A percentile compares a stretch with the other conserved stretches of the same genome.
Conservation (phyloP, 345 rosid species). For the Euphorbia lathyris region DNA sequence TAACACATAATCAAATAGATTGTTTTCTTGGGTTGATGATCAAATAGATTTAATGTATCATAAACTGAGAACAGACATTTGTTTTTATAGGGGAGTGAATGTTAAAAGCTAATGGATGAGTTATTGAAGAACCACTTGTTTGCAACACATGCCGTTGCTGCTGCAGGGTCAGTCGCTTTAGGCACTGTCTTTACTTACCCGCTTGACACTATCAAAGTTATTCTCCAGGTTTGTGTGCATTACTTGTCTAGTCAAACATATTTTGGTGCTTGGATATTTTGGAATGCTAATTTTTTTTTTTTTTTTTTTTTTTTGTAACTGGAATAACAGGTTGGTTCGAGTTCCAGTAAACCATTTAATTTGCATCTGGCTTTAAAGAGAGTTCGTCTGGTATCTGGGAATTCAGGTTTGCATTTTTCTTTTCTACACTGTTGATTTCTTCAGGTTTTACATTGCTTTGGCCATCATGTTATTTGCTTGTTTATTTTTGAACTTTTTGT, state of each 20-base stretch:
- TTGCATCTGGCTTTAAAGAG: constrained; percentile 49
- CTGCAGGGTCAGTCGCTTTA: constrained; percentile 60
- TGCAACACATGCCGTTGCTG: constrained; percentile 76
- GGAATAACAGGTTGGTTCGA: constrained; percentile 70
- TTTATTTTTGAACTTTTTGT: not conserved
- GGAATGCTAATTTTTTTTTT: not conserved
- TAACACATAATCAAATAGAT: no score
- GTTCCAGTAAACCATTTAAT: constrained; percentile 51
- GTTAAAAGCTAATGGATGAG: constrained; percentile 23
- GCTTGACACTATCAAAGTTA: constrained; percentile 76
- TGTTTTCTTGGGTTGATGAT: no score
- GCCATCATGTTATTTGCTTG: not conserved
- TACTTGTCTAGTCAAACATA: not conserved
- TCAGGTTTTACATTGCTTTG: no score
- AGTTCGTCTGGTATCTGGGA: constrained; percentile 58
- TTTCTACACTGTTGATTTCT: not conserved
- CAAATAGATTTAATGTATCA: not conserved
- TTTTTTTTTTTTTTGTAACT: no score
- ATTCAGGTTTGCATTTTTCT: constrained; percentile 35
- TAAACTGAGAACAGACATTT: not conserved
- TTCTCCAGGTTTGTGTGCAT: constrained; percentile 55
- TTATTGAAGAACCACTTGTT: constrained; percentile 62
- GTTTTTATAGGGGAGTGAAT: not conserved
- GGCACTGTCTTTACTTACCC: constrained; percentile 76
- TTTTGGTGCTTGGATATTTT: not conserved